Conservation (phyloP, 306 rosid species). For the Purshia tridentata region DNA sequence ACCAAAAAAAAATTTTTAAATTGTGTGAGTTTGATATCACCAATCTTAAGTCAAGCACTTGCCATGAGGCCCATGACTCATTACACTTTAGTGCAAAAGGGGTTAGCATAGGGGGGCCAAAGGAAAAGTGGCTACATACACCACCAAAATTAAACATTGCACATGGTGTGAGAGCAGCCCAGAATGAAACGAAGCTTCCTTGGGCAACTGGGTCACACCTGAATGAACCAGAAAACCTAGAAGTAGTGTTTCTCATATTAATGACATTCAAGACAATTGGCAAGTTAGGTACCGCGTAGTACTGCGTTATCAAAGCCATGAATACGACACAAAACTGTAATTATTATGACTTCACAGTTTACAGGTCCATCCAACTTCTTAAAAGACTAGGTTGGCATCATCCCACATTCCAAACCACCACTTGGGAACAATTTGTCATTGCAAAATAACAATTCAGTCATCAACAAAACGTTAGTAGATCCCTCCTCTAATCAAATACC, state of each 20-base stretch:
- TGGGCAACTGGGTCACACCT: background rate
- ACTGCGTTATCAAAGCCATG: background rate
- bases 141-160: background rate
- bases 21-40: too few species aligned
- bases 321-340: background rate
- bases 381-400: background rate
- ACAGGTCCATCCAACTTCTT: background rate
- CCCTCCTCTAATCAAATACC: too few species aligned
- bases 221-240: too few species aligned
- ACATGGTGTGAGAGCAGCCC: constrained; percentile 3
- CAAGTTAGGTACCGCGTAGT: too few species aligned
- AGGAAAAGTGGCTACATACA: background rate
- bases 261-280: too few species aligned
- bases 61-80: background rate
- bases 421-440: background rate
- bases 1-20: too few species aligned
- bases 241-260: too few species aligned
- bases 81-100: background rate
- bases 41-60: background rate
- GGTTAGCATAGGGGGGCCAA: background rate
- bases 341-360: background rate
- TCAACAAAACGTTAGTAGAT: too few species aligned
- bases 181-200: constrained; percentile 17
- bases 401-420: background rate
- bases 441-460: too few species aligned